Evolutionary conservation across 2,329 filamentous ascomycete genomes (phyloP).

Genomic region (Colletotrichum sp.): DNA sequence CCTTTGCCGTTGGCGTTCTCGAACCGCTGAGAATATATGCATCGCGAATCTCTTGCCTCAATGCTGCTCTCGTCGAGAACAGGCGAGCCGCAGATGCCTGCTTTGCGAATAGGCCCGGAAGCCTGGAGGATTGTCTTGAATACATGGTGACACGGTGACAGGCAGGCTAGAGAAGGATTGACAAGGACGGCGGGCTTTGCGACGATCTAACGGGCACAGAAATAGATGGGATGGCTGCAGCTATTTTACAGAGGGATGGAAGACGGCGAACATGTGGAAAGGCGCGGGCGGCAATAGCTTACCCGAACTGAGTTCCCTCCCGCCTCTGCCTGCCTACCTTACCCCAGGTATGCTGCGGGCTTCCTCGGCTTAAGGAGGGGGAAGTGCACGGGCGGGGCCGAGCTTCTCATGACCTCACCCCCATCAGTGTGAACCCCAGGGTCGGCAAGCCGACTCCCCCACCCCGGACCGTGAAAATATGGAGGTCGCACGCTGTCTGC

Average conservation of each 20-base stretch:
- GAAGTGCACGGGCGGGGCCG: constrained; percentile 14
- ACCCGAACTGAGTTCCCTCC: neutral
- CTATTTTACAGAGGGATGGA: constrained; percentile 8
- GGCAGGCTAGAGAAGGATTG: neutral
- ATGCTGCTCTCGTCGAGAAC: constrained; percentile 49
- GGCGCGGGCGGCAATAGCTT: neutral
- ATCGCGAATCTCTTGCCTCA: constrained; percentile 76
- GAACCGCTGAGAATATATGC: constrained; percentile 93
- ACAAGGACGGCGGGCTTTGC: neutral
- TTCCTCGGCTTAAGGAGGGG: constrained; percentile 20
- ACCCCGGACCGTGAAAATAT: constrained; percentile 18
- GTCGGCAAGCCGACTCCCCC: constrained; percentile 9
- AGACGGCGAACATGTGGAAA: constrained; percentile 13
- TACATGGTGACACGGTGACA: constrained; percentile 29
- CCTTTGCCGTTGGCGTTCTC: constrained; percentile 88
- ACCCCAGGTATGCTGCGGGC: constrained; percentile 15
- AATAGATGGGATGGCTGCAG: constrained; percentile 4
- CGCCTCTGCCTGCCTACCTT: neutral
- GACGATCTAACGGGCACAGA: neutral
- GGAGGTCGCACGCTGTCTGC: neutral
- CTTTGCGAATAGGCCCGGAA: constrained; percentile 38
- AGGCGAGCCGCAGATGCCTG: constrained; percentile 44
- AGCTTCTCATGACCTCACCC: constrained; percentile 13
- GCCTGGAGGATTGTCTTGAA: constrained; percentile 34
- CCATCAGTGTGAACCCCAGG: neutral